Conservation (phyloP, 208 protist genomes). For the Sergeia podlipaevii region DNA sequence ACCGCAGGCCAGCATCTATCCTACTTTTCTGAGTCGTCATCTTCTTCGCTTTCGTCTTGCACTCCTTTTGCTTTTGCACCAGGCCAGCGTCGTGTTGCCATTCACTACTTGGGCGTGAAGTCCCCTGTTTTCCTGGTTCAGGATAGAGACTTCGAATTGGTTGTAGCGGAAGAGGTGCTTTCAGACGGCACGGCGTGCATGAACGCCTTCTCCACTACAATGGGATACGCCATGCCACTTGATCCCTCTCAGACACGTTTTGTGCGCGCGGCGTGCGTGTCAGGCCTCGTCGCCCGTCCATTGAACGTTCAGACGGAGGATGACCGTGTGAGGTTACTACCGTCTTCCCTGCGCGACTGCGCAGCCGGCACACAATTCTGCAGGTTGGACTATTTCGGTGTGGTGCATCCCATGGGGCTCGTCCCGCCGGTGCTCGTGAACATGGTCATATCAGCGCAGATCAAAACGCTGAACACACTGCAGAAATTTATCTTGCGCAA, state of each 20-base stretch:
- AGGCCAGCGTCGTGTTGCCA: conserved; percentile 56
- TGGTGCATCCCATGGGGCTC: conserved; percentile 77
- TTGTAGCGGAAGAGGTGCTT: conserved; percentile 54
- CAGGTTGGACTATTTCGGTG: conserved; percentile 57
- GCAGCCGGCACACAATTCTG: conserved; percentile 23
- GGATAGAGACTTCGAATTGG: conserved; percentile 75
- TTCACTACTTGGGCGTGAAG: conserved; percentile 67
- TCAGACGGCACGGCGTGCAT: conserved; percentile 48
- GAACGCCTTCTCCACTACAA: conserved; percentile 69
- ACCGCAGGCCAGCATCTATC: background rate
- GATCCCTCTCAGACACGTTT: conserved; percentile 56
- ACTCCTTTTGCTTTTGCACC: conserved; percentile 22
- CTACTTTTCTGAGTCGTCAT: no score
- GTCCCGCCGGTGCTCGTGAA: conserved; percentile 60
- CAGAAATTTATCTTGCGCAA: conserved; percentile 41
- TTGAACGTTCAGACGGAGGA: conserved; percentile 8
- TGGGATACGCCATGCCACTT: conserved; percentile 49
- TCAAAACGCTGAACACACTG: conserved; percentile 36
- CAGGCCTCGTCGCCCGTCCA: conserved; percentile 55
- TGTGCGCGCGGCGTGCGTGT: conserved; percentile 58
- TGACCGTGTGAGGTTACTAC: background rate
- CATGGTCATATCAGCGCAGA: conserved; percentile 56
- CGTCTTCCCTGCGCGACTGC: background rate
- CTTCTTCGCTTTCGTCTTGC: background rate
- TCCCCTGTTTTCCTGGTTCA: conserved; percentile 60